Evolutionary conservation across 2,329 filamentous ascomycete genomes (phyloP).

Genomic region (Calonectria hawksworthii): DNA sequence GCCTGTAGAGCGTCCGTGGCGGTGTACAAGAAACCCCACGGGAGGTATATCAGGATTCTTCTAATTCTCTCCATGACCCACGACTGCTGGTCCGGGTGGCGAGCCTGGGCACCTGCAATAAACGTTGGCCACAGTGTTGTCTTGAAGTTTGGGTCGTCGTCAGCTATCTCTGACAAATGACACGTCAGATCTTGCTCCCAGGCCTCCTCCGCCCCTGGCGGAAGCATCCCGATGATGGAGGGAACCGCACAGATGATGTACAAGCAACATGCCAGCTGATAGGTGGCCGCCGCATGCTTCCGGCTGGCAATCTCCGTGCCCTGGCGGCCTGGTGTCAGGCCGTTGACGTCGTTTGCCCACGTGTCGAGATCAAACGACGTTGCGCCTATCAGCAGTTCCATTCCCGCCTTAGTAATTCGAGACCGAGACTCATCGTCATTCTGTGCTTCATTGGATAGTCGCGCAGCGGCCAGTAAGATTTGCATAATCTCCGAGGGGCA

Average conservation of each 20-base stretch:
- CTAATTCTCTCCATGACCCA: constrained; percentile 64
- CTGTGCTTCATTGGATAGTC: constrained; percentile 50
- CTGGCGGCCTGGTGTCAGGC: background rate
- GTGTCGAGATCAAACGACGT: background rate
- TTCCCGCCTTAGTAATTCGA: background rate
- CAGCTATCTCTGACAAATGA: constrained; percentile 59
- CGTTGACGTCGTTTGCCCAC: background rate
- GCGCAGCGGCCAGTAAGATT: constrained; percentile 57
- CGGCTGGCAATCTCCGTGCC: background rate
- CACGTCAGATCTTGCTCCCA: background rate
- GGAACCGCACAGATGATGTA: constrained; percentile 48
- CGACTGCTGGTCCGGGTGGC: constrained; percentile 54
- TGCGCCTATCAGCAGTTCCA: background rate
- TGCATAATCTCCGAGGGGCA: constrained; percentile 59
- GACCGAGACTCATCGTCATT: constrained; percentile 26
- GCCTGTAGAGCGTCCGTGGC: constrained; percentile 59
- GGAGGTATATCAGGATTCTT: constrained; percentile 54
- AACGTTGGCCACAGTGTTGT: constrained; percentile 70
- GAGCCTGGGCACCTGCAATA: constrained; percentile 65
- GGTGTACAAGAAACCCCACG: constrained; percentile 64
- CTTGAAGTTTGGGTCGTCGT: constrained; percentile 67
- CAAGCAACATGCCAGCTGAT: constrained; percentile 5
- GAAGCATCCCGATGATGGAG: constrained; percentile 26
- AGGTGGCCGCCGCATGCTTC: background rate
- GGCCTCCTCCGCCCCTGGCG: background rate